Base-by-base conservation (phyloP, 441 rosid genomes). In the Kokia cookei region DNA sequence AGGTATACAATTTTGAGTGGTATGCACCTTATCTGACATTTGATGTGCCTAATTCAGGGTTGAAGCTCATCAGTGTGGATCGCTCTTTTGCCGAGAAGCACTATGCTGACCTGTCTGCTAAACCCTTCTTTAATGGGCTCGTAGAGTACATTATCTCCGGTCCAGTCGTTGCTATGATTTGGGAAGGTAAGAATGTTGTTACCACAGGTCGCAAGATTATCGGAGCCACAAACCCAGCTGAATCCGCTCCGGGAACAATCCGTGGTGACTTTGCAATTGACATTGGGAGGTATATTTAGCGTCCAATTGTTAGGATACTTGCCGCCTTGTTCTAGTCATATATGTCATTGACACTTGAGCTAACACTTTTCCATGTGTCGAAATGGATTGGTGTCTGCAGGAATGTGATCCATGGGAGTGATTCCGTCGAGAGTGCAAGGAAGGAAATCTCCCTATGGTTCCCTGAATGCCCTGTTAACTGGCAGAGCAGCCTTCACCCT, bases 161-260 rank as follows among this genome's bases (percentile, higher is more conserved):
- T 19, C 96, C 99, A 0, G 99, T 94, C 35, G 90, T 90, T 76
- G 99, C 99, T 13, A 93, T 93, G 99, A 72, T 91, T 69, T 94
- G 99, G 99, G 97, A 94, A 82, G 98, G 98, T 14, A 92, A 94
- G 89, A 82, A 83, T 54, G 93, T 89, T 66, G 98, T 94, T 8
- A 9, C 76, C 8, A 94, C 98, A 0, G 97, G 97, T 17, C 83
- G 98, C 53, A 94, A 85, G 84, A 87, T 94, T 35, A 94, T 94
- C 65, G 99, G 99, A 57, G 99, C 97, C 22, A 94, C 99, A n/a
- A 94, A 94, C 84, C 99, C 99, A 29, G 89, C 94, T 0, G 91
- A 86, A 0, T 84, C 99, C 63, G 98, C 94, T 61, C 96, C 99
- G 14, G 98, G 99, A 78, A 94, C 99, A 42, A 93, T 94, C 82